Evolutionary conservation across 352 stramenopile species (phyloP).

Genomic region (Globisporangium mamillatum): DNA sequence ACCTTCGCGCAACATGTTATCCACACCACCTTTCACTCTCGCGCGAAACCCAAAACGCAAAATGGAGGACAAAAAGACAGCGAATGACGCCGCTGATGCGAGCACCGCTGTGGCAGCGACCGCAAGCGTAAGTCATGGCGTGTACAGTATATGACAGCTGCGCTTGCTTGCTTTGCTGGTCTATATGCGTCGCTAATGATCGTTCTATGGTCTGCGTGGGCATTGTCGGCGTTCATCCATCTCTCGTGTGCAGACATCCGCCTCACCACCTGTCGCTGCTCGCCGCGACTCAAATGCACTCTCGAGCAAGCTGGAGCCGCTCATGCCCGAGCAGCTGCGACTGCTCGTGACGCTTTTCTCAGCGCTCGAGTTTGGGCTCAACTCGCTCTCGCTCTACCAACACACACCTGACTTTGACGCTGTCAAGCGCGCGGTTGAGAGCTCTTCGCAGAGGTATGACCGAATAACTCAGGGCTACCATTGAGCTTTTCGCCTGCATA

Average conservation of each 20-base stretch:
- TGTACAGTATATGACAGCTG: too few species aligned
- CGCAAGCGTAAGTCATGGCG: background rate
- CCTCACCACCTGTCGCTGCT: background rate
- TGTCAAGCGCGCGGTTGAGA: constrained; percentile 66
- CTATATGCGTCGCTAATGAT: background rate
- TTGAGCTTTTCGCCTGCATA: background rate
- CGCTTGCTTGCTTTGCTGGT: background rate
- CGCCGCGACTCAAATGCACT: background rate
- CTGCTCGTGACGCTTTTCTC: constrained; percentile 57
- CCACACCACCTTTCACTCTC: too few species aligned
- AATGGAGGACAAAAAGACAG: constrained; percentile 3
- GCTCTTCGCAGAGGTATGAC: constrained; percentile 51
- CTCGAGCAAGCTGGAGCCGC: constrained; percentile 29
- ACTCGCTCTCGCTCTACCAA: constrained; percentile 68
- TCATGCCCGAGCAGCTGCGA: constrained; percentile 38
- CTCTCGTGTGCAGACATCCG: background rate
- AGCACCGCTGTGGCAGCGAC: background rate
- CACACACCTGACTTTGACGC: constrained; percentile 58
- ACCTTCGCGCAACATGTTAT: too few species aligned
- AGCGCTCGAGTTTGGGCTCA: constrained; percentile 69
- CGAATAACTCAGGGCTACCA: background rate
- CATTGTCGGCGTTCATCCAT: background rate
- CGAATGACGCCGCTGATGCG: constrained; percentile 2
- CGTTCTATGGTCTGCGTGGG: background rate
- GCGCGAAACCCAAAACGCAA: background rate